Evolutionary conservation across 1,284 basidiomycete genomes (phyloP), one percentile per base, ranked within the genome.

Genomic region (Porogramme epimiltina): DNA sequence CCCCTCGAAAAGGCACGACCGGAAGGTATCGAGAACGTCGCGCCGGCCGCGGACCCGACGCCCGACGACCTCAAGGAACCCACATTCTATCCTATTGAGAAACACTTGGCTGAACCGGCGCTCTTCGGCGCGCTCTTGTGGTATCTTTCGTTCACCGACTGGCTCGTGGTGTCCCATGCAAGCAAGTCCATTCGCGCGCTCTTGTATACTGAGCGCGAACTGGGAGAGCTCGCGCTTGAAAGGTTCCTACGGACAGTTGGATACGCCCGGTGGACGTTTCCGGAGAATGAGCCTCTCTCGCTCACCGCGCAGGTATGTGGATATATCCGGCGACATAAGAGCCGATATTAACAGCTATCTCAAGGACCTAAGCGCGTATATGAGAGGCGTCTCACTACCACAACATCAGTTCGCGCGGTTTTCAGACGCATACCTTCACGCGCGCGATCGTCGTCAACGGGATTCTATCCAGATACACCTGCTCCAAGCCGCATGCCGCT

Each of bases 341-440:
- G 15, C 44, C 20, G 10, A n/a, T 34, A 34, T 51, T 58, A 38
- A 2, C 43, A 56, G 49, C 22, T 51, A 22, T 24, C 18, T 33
- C 3, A 54, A 90, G 85, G 89, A 92, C 66, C 75, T 93, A 34
- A 80, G 81, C 60, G 77, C 84, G 45, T 93, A 91, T 62, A 84
- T 92, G 79, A 78, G 83, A 45, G 87, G 87, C 2, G 85, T 91
- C 1, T 84, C 82, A 6, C 79, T 88, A 36, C 89, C 90, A 6
- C 77, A 78, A 3, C 84, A 91, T 56, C 80, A 87, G 54, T 91
- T 87, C 60, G 75, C 81, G 1, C 76, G 79, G 4, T 73, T 81
- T 26, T 80, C 89, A 3, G 72, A 74, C 13, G 66, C 74, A 22
- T 84, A 82, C 60, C 70, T 86, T 2, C 76, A 82, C 59, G 69